phyloP scores from a whole-genome alignment of 768 basidiomycete species.

The Tylopilus felleus region DNA sequence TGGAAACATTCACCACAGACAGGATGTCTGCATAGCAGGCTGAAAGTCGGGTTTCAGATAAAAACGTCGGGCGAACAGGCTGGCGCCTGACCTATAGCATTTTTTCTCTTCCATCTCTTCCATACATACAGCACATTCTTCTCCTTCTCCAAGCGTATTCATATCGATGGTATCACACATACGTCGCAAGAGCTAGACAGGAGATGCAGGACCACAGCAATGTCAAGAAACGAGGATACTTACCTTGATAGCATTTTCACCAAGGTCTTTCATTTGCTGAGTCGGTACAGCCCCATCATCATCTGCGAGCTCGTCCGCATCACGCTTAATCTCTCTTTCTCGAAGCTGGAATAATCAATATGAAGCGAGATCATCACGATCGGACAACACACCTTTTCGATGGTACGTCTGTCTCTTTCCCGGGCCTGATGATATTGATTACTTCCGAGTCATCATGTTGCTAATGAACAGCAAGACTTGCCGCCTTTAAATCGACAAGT shows the following conservation, averaged over 20 bases:
- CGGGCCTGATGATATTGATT: slow-evolving; percentile 6
- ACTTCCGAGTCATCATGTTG: neutral
- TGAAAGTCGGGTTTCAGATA: slow-evolving; percentile 3
- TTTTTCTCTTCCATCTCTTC: slow-evolving; percentile 14
- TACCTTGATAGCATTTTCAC: slow-evolving; percentile 10
- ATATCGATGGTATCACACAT: slow-evolving; percentile 17
- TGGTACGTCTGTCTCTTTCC: slow-evolving; percentile 11
- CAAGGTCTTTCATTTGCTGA: slow-evolving; percentile 4
- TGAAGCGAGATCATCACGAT: neutral
- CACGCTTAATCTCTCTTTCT: slow-evolving; percentile 13
- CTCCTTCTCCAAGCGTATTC: slow-evolving; percentile 21
- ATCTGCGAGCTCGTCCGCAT: slow-evolving; percentile 12
- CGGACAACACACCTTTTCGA: slow-evolving; percentile 12
- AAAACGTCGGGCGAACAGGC: neutral
- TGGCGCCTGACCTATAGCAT: slow-evolving; percentile 19
- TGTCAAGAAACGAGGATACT: neutral
- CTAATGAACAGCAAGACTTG: neutral
- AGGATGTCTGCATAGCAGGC: slow-evolving; percentile 15
- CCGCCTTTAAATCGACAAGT: slow-evolving; percentile 1
- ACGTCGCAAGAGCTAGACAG: slow-evolving; percentile 13
- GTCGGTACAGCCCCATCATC: neutral
- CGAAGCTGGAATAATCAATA: slow-evolving; percentile 11
- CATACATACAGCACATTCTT: slow-evolving; percentile 22
- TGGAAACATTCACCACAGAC: slow-evolving; percentile 17
- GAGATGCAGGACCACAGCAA: neutral